These are phyloP conservation scores for Fusarium sp. DNA, from an alignment of 2,329 filamentous ascomycete genomes.

Conservation along the genomic window DNA sequence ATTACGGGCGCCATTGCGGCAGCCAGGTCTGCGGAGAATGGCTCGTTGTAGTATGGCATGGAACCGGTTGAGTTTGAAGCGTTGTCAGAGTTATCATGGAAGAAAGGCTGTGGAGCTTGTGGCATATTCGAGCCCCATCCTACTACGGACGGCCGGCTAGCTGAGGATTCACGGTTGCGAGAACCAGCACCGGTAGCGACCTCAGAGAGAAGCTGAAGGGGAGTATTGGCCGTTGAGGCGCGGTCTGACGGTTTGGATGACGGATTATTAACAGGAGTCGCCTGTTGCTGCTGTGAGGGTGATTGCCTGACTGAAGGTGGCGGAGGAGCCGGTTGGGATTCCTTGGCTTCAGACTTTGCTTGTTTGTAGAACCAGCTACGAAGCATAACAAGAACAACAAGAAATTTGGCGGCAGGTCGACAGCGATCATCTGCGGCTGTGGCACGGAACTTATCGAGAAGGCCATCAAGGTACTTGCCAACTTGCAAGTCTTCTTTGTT, in stretches of 20 bases:
- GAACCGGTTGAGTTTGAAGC: slow-evolving; percentile 8
- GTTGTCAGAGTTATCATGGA: slow-evolving; percentile 49
- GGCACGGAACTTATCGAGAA: slow-evolving; percentile 74
- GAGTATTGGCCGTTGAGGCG: slow-evolving; percentile 58
- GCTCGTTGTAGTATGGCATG: slow-evolving; percentile 28
- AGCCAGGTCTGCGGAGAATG: slow-evolving; percentile 38
- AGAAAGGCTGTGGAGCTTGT: slow-evolving; percentile 51
- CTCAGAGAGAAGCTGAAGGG: slow-evolving; percentile 67
- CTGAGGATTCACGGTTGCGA: slow-evolving; percentile 21
- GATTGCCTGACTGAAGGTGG: slow-evolving; percentile 24
- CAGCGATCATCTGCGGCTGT: slow-evolving; percentile 72
- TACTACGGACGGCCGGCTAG: slow-evolving; percentile 33
- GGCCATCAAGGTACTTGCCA: slow-evolving; percentile 73
- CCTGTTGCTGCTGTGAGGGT: slow-evolving; percentile 27
- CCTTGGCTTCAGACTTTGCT: slow-evolving; percentile 47
- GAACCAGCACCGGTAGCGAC: slow-evolving; percentile 58
- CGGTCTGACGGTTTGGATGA: slow-evolving; percentile 30
- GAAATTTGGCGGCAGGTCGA: slow-evolving; percentile 75
- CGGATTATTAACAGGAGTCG: slow-evolving; percentile 19
- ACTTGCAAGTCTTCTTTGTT: slow-evolving; percentile 74
- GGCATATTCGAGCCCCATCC: slow-evolving; percentile 38
- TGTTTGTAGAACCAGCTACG: slow-evolving; percentile 74
- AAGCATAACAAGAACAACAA: slow-evolving; percentile 76
- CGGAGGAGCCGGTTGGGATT: slow-evolving; percentile 9
- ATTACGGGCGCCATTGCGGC: slow-evolving; percentile 45